phyloP scores from a whole-genome alignment of 2,329 filamentous ascomycete genomes.

The Fusarium veterinarium region DNA sequence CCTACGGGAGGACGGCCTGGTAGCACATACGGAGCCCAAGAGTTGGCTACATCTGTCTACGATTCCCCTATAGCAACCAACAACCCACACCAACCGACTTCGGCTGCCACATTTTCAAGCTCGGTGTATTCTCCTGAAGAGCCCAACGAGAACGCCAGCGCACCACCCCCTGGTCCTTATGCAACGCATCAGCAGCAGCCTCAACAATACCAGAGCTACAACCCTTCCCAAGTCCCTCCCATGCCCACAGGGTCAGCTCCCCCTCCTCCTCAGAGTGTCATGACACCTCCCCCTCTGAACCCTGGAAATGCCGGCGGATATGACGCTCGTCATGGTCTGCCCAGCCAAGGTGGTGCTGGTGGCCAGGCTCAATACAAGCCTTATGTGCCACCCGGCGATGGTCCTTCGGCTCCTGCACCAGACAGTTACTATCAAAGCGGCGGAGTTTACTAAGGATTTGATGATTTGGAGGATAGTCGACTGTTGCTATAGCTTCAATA shows the following conservation, averaged over 20 bases:
- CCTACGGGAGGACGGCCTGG: constrained; percentile 65
- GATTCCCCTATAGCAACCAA: constrained; percentile 75
- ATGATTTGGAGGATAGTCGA: background rate
- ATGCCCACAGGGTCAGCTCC: constrained; percentile 52
- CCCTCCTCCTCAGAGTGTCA: constrained; percentile 44
- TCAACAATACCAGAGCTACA: constrained; percentile 58
- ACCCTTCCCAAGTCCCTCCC: constrained; percentile 54
- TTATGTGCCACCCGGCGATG: constrained; percentile 64
- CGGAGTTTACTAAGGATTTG: constrained; percentile 46
- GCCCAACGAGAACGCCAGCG: constrained; percentile 43
- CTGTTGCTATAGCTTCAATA: constrained; percentile 18
- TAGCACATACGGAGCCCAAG: constrained; percentile 79
- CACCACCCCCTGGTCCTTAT: constrained; percentile 46
- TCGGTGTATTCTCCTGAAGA: constrained; percentile 64
- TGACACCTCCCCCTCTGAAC: constrained; percentile 59
- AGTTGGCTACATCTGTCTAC: constrained; percentile 81
- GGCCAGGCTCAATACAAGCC: constrained; percentile 68
- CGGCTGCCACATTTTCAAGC: constrained; percentile 57
- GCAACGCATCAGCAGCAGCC: constrained; percentile 49
- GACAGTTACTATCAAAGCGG: constrained; percentile 67
- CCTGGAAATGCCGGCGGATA: constrained; percentile 58
- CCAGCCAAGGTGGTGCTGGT: constrained; percentile 55
- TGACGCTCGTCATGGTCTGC: constrained; percentile 63
- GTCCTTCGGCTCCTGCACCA: constrained; percentile 62
- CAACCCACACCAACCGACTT: constrained; percentile 52